A percentile compares a stretch with the other conserved stretches of the same genome.
Conservation (phyloP, 129 eudicot genomes). For the Pittosporum tobira region DNA sequence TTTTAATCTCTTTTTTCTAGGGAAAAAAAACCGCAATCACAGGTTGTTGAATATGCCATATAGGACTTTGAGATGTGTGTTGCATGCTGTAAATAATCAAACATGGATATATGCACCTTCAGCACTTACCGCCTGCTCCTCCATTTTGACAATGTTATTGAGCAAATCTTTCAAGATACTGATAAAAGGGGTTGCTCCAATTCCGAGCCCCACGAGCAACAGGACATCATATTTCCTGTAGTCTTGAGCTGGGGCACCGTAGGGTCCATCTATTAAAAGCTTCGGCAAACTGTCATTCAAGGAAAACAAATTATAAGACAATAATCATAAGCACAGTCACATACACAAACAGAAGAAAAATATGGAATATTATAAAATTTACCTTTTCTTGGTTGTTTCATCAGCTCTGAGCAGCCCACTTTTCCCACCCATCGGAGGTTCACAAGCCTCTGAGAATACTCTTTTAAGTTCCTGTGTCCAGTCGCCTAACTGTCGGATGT, state of each 20-base stretch:
- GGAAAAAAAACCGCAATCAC: not conserved
- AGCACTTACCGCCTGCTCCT: slow-evolving; percentile 71
- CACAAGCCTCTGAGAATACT: slow-evolving; percentile 82
- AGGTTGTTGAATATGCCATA: too few species aligned
- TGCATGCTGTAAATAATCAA: not conserved
- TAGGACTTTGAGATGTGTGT: not conserved
- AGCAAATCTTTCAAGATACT: slow-evolving; percentile 92
- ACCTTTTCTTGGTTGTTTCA: slow-evolving; percentile 78
- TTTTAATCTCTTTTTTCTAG: not conserved
- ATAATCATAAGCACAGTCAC: not conserved
- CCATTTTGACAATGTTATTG: slow-evolving; percentile 85
- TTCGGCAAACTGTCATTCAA: slow-evolving; percentile 66
- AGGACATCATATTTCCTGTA: slow-evolving; percentile 85
- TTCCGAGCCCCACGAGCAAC: slow-evolving; percentile 90
- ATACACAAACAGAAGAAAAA: not conserved
- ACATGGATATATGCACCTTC: not conserved
- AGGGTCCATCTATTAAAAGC: slow-evolving; percentile 89
- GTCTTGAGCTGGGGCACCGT: slow-evolving; percentile 99
- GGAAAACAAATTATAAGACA: not conserved
- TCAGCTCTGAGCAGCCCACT: slow-evolving; percentile 96
- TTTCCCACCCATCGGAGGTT: slow-evolving; percentile 65
- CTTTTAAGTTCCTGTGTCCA: slow-evolving; percentile 90
- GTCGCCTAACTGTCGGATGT: slow-evolving; percentile 87
- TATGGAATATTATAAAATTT: not conserved
- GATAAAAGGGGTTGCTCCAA: slow-evolving; percentile 97